Conservation (phyloP, 345 rosid species). For the Iberis pinnata region DNA sequence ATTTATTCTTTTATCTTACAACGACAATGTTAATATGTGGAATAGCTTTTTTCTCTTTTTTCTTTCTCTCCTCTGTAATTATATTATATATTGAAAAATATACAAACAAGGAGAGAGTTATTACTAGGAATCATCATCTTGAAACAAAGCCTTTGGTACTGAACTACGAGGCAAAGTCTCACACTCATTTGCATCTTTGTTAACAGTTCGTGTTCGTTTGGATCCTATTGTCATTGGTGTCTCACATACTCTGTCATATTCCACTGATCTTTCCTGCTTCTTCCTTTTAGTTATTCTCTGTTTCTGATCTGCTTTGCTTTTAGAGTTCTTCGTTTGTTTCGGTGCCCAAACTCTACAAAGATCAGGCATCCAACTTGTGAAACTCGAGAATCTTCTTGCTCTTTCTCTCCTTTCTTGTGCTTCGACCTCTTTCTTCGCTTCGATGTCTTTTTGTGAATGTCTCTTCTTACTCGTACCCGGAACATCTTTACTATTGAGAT, state of each 20-base stretch:
- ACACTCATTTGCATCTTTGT: conserved; percentile 28
- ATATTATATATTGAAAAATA: too few species aligned
- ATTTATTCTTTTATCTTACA: too few species aligned
- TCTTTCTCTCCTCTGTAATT: too few species aligned
- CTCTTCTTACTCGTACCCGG: conserved; percentile 31
- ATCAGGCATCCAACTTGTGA: conserved; percentile 81
- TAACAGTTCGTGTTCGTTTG: conserved; percentile 32
- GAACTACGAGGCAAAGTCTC: conserved; percentile 31
- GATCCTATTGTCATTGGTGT: conserved; percentile 56
- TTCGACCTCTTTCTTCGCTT: conserved; percentile 40
- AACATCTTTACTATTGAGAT: conserved; percentile 24
- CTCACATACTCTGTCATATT: conserved; percentile 63
- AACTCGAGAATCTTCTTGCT: conserved; percentile 70
- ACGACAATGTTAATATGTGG: too few species aligned
- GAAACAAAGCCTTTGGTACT: conserved; percentile 74
- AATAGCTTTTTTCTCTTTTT: too few species aligned
- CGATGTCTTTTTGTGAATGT: conserved; percentile 25
- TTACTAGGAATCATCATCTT: conserved; percentile 43
- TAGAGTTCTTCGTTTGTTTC: conserved; percentile 40
- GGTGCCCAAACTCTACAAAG: conserved; percentile 93
- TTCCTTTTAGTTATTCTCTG: conserved; percentile 50
- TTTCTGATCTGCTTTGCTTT: conserved; percentile 24
- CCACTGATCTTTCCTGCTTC: conserved; percentile 32
- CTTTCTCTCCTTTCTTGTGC: conserved; percentile 74
- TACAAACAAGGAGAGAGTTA: conserved; percentile 11